Conservation (phyloP, 2,329 filamentous ascomycete species). For the Trichophyton simii region DNA sequence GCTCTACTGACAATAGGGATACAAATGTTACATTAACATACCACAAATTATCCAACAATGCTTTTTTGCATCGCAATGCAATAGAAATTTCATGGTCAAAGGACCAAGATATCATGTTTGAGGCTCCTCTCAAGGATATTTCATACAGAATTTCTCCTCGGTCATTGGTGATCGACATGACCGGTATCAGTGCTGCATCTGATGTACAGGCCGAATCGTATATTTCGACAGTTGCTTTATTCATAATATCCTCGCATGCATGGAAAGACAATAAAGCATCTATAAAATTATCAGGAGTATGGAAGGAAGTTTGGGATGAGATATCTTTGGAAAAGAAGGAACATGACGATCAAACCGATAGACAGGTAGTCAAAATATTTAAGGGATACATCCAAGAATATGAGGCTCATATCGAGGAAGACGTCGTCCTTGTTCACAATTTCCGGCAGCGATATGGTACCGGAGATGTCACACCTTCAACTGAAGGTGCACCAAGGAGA, state of each 20-base stretch:
- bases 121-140: conserved; percentile 31
- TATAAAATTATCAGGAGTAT: conserved; percentile 62
- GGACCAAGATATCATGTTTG: conserved; percentile 44
- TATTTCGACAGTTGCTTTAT: conserved; percentile 68
- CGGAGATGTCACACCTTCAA: not conserved
- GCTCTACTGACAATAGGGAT: conserved; percentile 44
- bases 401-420: conserved; percentile 46
- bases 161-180: conserved; percentile 58
- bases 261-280: conserved; percentile 77
- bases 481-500: not conserved
- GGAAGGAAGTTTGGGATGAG: conserved; percentile 78
- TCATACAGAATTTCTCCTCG: conserved; percentile 34
- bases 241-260: conserved; percentile 64
- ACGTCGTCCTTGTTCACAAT: conserved; percentile 62
- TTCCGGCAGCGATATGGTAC: conserved; percentile 46
- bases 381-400: conserved; percentile 31
- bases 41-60: conserved; percentile 56
- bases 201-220: conserved; percentile 74
- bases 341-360: conserved; percentile 57
- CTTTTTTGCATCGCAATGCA: conserved; percentile 64
- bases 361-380: conserved; percentile 53
- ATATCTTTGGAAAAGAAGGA: conserved; percentile 58
- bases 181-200: conserved; percentile 58
- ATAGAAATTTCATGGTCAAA: conserved; percentile 71
- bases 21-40: conserved; percentile 54